Conservation (phyloP, 129 eudicot genomes). For the Heracleum sosnowskyi region DNA sequence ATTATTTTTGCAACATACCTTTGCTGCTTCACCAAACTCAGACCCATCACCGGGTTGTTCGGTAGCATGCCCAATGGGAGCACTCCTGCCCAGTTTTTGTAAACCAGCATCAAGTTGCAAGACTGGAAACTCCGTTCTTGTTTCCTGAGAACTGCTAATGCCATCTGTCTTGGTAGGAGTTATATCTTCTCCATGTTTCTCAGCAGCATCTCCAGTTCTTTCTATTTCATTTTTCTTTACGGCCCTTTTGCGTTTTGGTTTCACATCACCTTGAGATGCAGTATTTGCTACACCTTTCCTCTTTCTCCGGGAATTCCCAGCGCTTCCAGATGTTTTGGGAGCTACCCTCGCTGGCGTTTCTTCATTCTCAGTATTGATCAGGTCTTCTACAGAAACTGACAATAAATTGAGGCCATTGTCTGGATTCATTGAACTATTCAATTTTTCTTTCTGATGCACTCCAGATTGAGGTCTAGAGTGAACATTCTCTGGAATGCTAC, state of each 20-base stretch:
- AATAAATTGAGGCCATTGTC: slow-evolving; percentile 10
- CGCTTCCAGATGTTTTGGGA: slow-evolving; percentile 1
- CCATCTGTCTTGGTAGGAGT: neutral
- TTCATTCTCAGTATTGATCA: slow-evolving; percentile 7
- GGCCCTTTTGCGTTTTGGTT: slow-evolving; percentile 9
- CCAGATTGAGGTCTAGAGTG: neutral
- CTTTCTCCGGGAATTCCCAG: neutral
- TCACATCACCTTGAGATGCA: slow-evolving; percentile 6
- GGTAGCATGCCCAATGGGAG: slow-evolving; percentile 5
- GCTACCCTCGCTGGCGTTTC: neutral
- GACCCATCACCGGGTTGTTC: neutral
- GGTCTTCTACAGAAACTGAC: slow-evolving; percentile 13
- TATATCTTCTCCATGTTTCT: neutral
- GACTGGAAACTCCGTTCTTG: neutral
- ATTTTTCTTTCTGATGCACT: slow-evolving; percentile 6
- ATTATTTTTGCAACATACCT: slow-evolving; percentile 14
- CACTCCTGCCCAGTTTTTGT: slow-evolving; percentile 10
- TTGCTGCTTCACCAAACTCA: neutral
- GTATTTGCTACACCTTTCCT: slow-evolving; percentile 1
- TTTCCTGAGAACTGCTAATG: neutral
- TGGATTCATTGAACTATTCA: neutral
- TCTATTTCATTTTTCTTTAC: slow-evolving; percentile 5
- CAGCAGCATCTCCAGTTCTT: slow-evolving; percentile 2
- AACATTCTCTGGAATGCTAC: neutral
- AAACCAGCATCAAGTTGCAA: neutral